These are phyloP conservation scores for Neopestalotiopsis sp. DNA, from an alignment of 2,329 filamentous ascomycete species.

Conservation along the genomic window DNA sequence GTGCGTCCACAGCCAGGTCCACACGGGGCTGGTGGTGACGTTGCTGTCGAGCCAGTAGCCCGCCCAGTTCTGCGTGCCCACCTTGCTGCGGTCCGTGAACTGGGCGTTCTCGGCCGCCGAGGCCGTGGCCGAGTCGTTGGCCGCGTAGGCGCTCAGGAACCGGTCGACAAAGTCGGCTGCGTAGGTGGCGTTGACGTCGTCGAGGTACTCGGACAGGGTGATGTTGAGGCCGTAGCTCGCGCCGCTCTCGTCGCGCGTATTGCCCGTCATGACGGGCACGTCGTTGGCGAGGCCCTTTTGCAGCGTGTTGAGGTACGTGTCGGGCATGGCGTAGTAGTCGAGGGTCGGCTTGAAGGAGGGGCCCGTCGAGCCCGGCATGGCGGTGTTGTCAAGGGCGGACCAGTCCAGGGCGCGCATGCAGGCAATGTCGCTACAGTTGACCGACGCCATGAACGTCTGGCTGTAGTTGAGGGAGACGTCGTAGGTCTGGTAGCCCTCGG, in stretches of 20 bases:
- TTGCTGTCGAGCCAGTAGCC: constrained; percentile 29
- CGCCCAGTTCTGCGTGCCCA: constrained; percentile 34
- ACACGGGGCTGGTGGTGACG: constrained; percentile 31
- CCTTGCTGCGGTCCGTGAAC: constrained; percentile 30
- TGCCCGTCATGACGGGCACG: constrained; percentile 37
- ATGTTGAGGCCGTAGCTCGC: constrained; percentile 21
- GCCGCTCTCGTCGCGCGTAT: constrained; percentile 35
- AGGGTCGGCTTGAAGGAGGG: constrained; percentile 33
- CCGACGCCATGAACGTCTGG: constrained; percentile 22
- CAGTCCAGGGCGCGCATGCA: constrained; percentile 27
- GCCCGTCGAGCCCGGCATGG: constrained; percentile 26
- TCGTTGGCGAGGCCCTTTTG: constrained; percentile 22
- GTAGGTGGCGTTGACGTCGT: constrained; percentile 28
- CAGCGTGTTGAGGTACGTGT: constrained; percentile 30
- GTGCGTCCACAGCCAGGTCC: constrained; percentile 37
- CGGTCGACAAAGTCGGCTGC: constrained; percentile 23
- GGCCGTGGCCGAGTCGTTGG: constrained; percentile 26
- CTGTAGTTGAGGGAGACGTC: constrained; percentile 27
- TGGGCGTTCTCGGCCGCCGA: constrained; percentile 30
- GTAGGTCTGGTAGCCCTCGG: constrained; percentile 32
- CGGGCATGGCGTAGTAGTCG: constrained; percentile 34
- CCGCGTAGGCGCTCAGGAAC: constrained; percentile 32
- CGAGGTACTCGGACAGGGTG: constrained; percentile 25
- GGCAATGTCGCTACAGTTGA: constrained; percentile 29
- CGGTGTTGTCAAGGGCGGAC: constrained; percentile 24